Evolutionary conservation across 495 filamentous ascomycete genomes (phyloP).

Genomic region (Penicillium simplicissimum): DNA sequence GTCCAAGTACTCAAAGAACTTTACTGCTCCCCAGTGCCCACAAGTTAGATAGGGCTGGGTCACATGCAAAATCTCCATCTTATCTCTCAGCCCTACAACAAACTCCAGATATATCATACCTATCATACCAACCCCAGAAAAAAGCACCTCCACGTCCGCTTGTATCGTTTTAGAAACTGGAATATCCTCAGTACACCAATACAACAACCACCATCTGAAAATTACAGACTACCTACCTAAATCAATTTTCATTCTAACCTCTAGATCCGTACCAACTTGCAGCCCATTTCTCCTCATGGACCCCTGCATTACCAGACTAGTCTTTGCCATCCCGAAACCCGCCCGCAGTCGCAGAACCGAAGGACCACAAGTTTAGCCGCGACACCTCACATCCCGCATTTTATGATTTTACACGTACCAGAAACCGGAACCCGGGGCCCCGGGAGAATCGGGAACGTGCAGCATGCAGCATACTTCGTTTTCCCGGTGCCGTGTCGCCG

Average conservation of each 20-base stretch:
- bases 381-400: conserved; percentile 1
- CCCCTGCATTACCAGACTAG: neutral
- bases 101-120: too few relatives aligned
- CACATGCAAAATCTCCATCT: conserved; percentile 1
- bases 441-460: neutral
- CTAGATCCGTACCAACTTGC: neutral
- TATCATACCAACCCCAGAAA: neutral
- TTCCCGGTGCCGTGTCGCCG: neutral
- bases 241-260: neutral
- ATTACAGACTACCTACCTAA: neutral
- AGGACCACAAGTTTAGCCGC: neutral
- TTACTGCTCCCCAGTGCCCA: too few relatives aligned
- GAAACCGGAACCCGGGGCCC: neutral
- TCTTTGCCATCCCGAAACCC: neutral
- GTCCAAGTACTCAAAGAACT: neutral
- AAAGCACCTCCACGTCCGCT: neutral
- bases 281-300: neutral
- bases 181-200: neutral
- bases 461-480: neutral
- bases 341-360: neutral
- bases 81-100: neutral
- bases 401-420: neutral
- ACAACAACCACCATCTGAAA: neutral
- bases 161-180: neutral
- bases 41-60: neutral